Base-by-base conservation (phyloP, 1,284 basidiomycete genomes). In the Trichosporon asahii region DNA sequence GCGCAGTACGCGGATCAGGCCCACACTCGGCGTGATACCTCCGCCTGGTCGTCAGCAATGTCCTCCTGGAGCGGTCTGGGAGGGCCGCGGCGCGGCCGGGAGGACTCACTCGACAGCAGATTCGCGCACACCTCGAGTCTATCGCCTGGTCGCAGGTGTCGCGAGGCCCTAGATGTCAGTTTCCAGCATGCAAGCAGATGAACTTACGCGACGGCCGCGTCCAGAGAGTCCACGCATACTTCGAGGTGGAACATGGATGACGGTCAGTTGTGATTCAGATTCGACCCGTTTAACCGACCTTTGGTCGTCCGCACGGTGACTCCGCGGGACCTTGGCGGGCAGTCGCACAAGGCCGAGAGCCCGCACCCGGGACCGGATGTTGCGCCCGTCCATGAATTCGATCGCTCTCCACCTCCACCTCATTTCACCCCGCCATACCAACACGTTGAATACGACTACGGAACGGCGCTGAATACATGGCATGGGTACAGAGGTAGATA, bases 151-250 rank as follows among this genome's bases (percentile, higher is more conserved):
- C 68, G 65, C 27, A 74, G 68, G 21, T 70, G 57, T 23, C 67
- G 68, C 23, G 37, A 66, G 7, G 73, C 73, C 5, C 70, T 74
- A 55, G 2, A 21, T 7, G 67, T 70, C 44, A 73, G 68, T 33
- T 14, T 25, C n/a, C 3, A 25, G 8, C 25, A 31, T 23, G 8
- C 2, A 1, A 3, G 66, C 11, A 12, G 3, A 12, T 37, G 11
- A 37, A 37, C 70, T 53, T 35, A 73, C 69, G 68, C 66, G 0
- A 65, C 21, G 2, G 91, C 90, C 18, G 90, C 91, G 75, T 89
- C 88, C 18, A 91, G 86, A 4, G 91, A 92, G 83, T 92, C 91
- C 53, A 93, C 85, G 77, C 91, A 93, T 72, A 92, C 89, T 83
- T 93, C 91, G 68, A 93, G 84, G 23, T 85, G 75, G 40, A 86